Base-by-base conservation (phyloP, 2,329 filamentous ascomycete species). In the Elsinoe ampelina region DNA sequence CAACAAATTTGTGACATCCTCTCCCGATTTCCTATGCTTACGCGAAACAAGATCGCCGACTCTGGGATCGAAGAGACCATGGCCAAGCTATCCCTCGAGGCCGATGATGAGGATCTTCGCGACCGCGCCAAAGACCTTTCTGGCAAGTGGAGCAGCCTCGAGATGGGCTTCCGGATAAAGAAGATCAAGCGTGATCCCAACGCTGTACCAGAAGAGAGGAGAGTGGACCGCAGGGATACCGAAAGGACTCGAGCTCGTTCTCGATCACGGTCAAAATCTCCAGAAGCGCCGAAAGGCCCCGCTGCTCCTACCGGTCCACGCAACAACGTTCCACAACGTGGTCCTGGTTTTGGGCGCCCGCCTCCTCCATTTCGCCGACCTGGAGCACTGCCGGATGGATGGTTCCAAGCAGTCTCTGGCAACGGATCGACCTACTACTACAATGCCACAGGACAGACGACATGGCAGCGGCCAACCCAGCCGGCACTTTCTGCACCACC, bases 31-130 rank as follows among this genome's bases (percentile, higher is more conserved):
- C 93, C 93, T 0, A 85, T 92, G 8, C 77, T 97, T 51, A 97
- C 93, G 17, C 85, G 89, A 59, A 98, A 98, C 77, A 98, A 98
- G 73, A 96, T 98, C 58, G 85, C 88, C 62, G 91, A 95, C 66
- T 95, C 93, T 7, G 95, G 95, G 65, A 96, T 98, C 60, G 93
- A 97, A 69, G 79, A 84, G 1, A 86, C 86, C 0, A 80, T 98
- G 41, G 77, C 88, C 65, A 79, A 80, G 2, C 74, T 97, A 54
- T 73, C 73, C 11, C 86, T 82, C 15, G 82, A 84, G 7, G 85
- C 95, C 66, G 67, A 68, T 35, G 67, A 71, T 54, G 83, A 89
- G 60, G 79, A 86, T 58, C 88, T 98, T 17, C 80, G 84, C 22
- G 78, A 80, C 17, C 85, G 85, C 65, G 83, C 92, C 4, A 80